phyloP scores from a whole-genome alignment of 2,329 filamentous ascomycete species.

The Aspergillus costaricaensis region DNA sequence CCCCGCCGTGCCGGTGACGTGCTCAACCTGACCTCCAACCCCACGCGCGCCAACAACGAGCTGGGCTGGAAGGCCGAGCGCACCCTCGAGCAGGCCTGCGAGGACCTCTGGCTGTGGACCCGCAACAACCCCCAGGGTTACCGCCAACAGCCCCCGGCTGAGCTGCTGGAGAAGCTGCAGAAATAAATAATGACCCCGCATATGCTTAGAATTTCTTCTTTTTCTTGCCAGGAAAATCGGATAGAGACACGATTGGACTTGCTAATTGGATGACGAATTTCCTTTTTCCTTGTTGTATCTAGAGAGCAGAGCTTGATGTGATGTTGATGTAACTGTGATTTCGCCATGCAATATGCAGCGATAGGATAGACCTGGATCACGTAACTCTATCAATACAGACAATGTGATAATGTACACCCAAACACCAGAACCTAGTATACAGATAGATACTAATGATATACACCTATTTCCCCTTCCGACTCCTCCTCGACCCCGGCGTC shows the following conservation, averaged over 20 bases:
- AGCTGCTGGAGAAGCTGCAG: constrained; percentile 64
- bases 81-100: constrained; percentile 88
- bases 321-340: no score
- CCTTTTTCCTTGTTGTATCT: constrained; percentile 24
- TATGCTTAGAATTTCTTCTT: not conserved
- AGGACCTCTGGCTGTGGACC: constrained; percentile 95
- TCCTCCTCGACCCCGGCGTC: constrained; percentile 43
- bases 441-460: no score
- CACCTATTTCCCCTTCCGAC: constrained; percentile 33
- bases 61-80: constrained; percentile 88
- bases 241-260: constrained; percentile 6
- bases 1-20: constrained; percentile 85
- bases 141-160: constrained; percentile 82
- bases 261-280: constrained; percentile 41
- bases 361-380: not conserved
- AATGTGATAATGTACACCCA: no score
- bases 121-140: constrained; percentile 96
- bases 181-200: constrained; percentile 27
- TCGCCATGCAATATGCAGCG: not conserved
- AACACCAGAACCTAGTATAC: no score
- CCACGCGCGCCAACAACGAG: constrained; percentile 81
- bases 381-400: no score
- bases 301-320: not conserved
- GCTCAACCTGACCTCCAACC: constrained; percentile 90
- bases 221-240: not conserved